Percentiles rank a stretch among this genome's conserved stretches.
These are phyloP conservation scores for Beta macrorhiza DNA, from an alignment of 179 eudicot species.

Conservation along the genomic window DNA sequence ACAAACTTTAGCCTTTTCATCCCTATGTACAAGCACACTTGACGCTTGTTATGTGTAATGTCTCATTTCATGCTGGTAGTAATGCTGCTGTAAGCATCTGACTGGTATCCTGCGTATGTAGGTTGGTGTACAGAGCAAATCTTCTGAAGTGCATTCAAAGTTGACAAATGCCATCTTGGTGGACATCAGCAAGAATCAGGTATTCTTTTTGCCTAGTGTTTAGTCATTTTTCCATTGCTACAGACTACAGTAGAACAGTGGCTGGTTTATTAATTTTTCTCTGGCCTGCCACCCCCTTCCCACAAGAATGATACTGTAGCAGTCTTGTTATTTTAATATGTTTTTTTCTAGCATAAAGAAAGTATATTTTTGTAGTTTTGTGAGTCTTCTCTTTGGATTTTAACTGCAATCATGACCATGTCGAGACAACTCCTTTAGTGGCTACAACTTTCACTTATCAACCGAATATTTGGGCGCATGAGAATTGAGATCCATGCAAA, in stretches of 20 bases:
- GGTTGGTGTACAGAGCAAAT: constrained; percentile 89
- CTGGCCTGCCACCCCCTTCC: background rate
- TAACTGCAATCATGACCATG: background rate
- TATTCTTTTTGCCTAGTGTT: constrained; percentile 21
- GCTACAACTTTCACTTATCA: background rate
- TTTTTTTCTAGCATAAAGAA: background rate
- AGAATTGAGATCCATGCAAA: background rate
- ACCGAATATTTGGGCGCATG: background rate
- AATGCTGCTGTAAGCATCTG: constrained; percentile 19
- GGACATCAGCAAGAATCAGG: constrained; percentile 93
- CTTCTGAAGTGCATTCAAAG: constrained; percentile 82
- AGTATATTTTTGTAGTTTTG: background rate
- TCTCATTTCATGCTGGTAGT: constrained; percentile 10
- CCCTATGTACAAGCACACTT: background rate
- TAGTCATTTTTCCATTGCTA: background rate
- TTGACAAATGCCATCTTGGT: constrained; percentile 68
- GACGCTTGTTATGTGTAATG: background rate
- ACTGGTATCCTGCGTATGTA: constrained; percentile 36
- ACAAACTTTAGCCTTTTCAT: too few relatives aligned
- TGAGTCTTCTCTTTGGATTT: background rate
- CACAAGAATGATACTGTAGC: background rate
- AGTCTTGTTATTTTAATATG: too few relatives aligned
- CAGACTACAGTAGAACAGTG: background rate
- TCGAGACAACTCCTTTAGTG: background rate
- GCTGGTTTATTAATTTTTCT: background rate